Base-by-base conservation (phyloP, 768 basidiomycete genomes). In the Boletus reticulatus region DNA sequence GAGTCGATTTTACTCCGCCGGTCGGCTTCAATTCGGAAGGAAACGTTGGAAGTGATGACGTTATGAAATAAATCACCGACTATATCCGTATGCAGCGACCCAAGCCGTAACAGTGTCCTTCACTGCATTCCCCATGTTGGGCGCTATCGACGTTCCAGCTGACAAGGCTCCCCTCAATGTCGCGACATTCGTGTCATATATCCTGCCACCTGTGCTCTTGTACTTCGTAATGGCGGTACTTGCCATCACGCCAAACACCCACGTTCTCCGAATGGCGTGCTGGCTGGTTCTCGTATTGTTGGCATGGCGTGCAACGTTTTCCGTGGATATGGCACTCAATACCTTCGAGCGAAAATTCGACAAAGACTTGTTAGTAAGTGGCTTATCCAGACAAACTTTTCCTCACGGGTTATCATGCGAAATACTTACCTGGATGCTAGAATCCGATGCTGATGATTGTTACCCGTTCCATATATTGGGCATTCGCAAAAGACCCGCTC, bases 181-280 rank as follows among this genome's bases (percentile, higher is more conserved):
- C 19, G 6, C 38, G 38, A 41, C 52, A 4, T 31, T 53, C 17
- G 19, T 22, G 3, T 53, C 29, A 22, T 46, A 46, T 22, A 6
- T 52, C 7, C 43, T 52, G 7, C 50, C 50, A n/a, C 43, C 43
- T 2, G 4, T 44, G n/a, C 34, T 43, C n/a, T 39, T 34, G 11
- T 52, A 52, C 24, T 27, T 52, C 43, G 8, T 10, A 12, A 52
- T 52, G 50, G 50, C 50, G 24, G n/a, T 52, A 24, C 32, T 52
- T 2, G 50, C 9, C 8, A 27, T 44, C 13, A 51, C 32, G 2
- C 41, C 50, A 5, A 31, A 17, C 2, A 51, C 50, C 20, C 19
- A 20, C 19, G 7, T 12, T 17, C 20, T 52, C 7, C 42, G 50
- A 27, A 10, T 36, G 17, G 42, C 43, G 4, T 12, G 43, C 12